Conservation (phyloP, 805 yeast genomes). For the Wickerhamomyces sydowiorum region DNA sequence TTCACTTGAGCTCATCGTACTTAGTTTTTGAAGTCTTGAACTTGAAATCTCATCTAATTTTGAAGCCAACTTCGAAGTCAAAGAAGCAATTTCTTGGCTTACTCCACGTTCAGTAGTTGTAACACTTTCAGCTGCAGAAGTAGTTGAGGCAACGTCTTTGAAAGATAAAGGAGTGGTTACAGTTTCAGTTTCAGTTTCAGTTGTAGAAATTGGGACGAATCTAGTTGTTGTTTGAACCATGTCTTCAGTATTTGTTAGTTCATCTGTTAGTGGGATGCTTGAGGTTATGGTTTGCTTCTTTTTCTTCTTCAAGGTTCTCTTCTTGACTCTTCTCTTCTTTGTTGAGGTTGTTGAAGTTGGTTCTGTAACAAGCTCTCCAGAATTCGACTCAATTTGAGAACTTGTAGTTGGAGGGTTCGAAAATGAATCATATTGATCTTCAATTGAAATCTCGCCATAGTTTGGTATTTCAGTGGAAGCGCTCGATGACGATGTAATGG, state of each 20-base stretch:
- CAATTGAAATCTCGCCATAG: no score
- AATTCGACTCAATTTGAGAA: no score
- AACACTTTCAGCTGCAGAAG: not conserved
- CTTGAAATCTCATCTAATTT: not conserved
- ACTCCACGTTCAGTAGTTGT: not conserved
- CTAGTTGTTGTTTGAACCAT: not conserved
- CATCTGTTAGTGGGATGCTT: no score
- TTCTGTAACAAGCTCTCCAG: no score
- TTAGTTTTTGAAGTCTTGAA: not conserved
- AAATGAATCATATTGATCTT: no score
- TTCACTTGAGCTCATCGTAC: not conserved
- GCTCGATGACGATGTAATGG: no score
- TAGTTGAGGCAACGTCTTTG: not conserved
- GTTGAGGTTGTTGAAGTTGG: no score
- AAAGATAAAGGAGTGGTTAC: no score
- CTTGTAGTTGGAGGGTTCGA: no score
- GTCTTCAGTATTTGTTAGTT: no score
- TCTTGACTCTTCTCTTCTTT: conserved; percentile 4
- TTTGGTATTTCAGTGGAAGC: conserved; percentile 1
- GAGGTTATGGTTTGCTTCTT: no score
- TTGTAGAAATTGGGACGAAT: not conserved
- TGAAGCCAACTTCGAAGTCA: not conserved
- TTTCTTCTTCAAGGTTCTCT: not conserved
- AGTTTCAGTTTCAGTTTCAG: no score
- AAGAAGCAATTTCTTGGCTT: not conserved